Evolutionary conservation across 148 eudicot species (phyloP).

Genomic region (Camellia sinensis): DNA sequence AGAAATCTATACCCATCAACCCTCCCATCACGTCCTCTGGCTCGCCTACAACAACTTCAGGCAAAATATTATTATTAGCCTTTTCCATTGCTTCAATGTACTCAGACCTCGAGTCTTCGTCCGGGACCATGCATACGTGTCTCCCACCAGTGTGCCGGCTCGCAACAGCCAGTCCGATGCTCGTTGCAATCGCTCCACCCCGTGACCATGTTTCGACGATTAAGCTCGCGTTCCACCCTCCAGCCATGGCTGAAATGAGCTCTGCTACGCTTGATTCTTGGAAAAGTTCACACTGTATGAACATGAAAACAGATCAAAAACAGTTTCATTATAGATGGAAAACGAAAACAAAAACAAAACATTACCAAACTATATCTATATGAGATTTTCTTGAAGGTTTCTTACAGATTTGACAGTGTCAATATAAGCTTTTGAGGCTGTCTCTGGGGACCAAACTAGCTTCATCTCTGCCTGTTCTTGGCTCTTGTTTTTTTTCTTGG

Average conservation of each 20-base stretch:
- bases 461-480: slow-evolving; percentile 22
- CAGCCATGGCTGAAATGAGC: slow-evolving; percentile 88
- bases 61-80: slow-evolving; percentile 27
- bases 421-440: slow-evolving; percentile 30
- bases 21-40: slow-evolving; percentile 55
- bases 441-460: slow-evolving; percentile 44
- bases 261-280: slow-evolving; percentile 79
- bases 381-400: not conserved
- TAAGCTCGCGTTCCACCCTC: slow-evolving; percentile 78
- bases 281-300: slow-evolving; percentile 45
- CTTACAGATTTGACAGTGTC: slow-evolving; percentile 39
- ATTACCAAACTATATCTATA: too few species aligned
- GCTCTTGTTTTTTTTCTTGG: not conserved
- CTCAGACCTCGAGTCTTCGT: slow-evolving; percentile 42
- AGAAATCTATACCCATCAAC: slow-evolving; percentile 57
- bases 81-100: slow-evolving; percentile 41
- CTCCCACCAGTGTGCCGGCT: slow-evolving; percentile 56
- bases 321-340: too few species aligned
- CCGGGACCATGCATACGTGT: slow-evolving; percentile 79
- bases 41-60: slow-evolving; percentile 54
- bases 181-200: slow-evolving; percentile 50
- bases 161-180: slow-evolving; percentile 72
- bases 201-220: slow-evolving; percentile 67
- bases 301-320: too few species aligned
- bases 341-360: too few species aligned